phyloP scores from a whole-genome alignment of 1,139 yeast genomes.

The Candida buenavistaensis region DNA sequence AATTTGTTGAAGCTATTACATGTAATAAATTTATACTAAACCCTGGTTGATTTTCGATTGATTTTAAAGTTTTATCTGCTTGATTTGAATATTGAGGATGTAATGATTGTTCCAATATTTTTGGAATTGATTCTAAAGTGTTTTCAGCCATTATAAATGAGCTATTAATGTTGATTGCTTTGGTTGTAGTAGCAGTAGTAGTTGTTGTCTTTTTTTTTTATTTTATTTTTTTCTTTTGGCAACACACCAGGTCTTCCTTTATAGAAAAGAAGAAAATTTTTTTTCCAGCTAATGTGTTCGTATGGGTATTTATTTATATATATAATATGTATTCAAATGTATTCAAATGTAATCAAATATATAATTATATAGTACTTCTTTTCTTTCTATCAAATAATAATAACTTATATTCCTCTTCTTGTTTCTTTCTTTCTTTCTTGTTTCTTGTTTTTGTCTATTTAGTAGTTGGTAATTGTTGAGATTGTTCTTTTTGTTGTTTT shows the following conservation, averaged over 20 bases:
- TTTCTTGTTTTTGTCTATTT: slow-evolving; percentile 10
- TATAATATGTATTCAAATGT: too few relatives aligned
- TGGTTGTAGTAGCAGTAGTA: too few relatives aligned
- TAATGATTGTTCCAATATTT: slow-evolving; percentile 50
- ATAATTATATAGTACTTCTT: too few relatives aligned
- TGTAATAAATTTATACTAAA: slow-evolving; percentile 76
- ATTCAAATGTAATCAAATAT: too few relatives aligned
- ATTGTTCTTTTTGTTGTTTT: slow-evolving; percentile 52
- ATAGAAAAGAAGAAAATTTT: too few relatives aligned
- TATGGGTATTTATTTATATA: too few relatives aligned
- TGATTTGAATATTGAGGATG: slow-evolving; percentile 54
- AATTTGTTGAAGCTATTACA: slow-evolving; percentile 65
- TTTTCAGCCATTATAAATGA: slow-evolving; percentile 17
- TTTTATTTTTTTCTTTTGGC: too few relatives aligned
- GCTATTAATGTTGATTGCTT: too few relatives aligned
- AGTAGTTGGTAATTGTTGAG: slow-evolving; percentile 14
- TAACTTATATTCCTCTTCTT: slow-evolving; percentile 1
- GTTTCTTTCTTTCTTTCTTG: background rate
- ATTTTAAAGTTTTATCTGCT: slow-evolving; percentile 59
- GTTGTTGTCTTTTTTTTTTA: too few relatives aligned
- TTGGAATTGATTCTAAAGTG: slow-evolving; percentile 43
- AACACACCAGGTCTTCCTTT: background rate
- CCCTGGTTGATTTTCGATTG: slow-evolving; percentile 65
- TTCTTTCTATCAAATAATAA: too few relatives aligned
- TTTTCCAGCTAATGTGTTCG: too few relatives aligned